Base-by-base conservation (phyloP, 2,329 filamentous ascomycete species). In the Aspergillus terreus region DNA sequence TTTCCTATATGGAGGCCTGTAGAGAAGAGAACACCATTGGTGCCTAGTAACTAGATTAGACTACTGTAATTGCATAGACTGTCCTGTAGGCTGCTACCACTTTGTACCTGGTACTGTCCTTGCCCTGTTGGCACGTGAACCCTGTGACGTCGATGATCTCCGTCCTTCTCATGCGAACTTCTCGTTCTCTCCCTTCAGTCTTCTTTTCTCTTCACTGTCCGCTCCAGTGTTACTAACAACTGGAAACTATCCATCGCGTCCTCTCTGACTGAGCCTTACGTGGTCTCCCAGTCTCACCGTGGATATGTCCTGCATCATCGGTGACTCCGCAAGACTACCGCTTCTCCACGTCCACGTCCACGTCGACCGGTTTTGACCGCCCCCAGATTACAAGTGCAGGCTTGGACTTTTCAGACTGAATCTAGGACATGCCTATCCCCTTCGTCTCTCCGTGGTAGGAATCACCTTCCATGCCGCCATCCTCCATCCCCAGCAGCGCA, bases 1-100 rank as follows among this genome's bases (percentile, higher is more conserved):
- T 50, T 53, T 61, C 65, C 67, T 65, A 54, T 67, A 43, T 47
- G 69, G 66, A 68, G 58, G 69, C 61, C 60, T 64, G 63, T 69
- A 58, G 68, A 70, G 68, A 70, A 70, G 68, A 65, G 67, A 57
- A 23, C 23, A 6, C 19, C 19, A 19, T 4, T 6, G 2, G 23
- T 23, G 6, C 23, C 23, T 19, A 19, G 19, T 19, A 19, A 19
- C 19, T 19, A 19, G 19, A 19, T 19, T 19, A 23, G 23, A 23
- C 23, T 6, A 23, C 4, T 35, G 50, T 36, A 38, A 19, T 36
- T 21, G 4, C 14, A 30, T 11, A 19, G 25, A 23, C 23, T 6
- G 23, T 23, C 23, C 23, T 23, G 19, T 19, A 19, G 3, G 19
- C 23, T 23, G 19, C 23, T 23, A 23, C 23, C 23, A 23, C 6